Base-by-base conservation (phyloP, 768 basidiomycete species). In the Pleurotus giganteus region DNA sequence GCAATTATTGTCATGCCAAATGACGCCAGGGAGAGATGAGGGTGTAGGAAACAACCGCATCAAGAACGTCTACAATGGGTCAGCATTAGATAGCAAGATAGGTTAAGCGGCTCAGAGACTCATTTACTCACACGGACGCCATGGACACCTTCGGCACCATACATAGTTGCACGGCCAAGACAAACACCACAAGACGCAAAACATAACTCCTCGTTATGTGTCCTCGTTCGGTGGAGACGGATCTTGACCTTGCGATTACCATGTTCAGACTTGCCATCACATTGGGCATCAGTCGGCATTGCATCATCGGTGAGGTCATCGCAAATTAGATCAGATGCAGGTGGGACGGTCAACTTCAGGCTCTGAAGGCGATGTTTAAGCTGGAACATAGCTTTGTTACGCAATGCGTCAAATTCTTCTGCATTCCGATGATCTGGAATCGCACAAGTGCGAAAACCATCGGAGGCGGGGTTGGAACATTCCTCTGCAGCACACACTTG, bases 201-300 rank as follows among this genome's bases (percentile, higher is more conserved):
- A 60, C 60, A 61, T 2, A 71, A 58, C 51, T 72, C 57, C 34
- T 72, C 67, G 44, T 73, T 74, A 53, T 73, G 69, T 1, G 71
- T 73, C 0, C 67, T 52, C n/a, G 56, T 39, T 11, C 65, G 55
- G 0, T 66, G 61, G 60, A 72, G 72, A 1, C 57, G 61, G 8
- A 69, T 67, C 5, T 60, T 55, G 2, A 65, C 24, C 21, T 53
- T 63, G 5, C 59, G 23, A 43, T 68, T 69, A 3, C 67, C 66
- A 2, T 42, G 41, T 12, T 57, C 54, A 6, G 64, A 54, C 57
- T 70, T 68, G 1, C 61, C 65, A 23, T 63, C 57, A 51, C 66
- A 65, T 51, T 49, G 42, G 2, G 17, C 56, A 3, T 26, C 56
- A 7, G 34, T n/a, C 1, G 32, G 45, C 26, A 42, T 47, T 13